Evolutionary conservation across 495 filamentous ascomycete species (phyloP).

Genomic region (Neurospora sp.): DNA sequence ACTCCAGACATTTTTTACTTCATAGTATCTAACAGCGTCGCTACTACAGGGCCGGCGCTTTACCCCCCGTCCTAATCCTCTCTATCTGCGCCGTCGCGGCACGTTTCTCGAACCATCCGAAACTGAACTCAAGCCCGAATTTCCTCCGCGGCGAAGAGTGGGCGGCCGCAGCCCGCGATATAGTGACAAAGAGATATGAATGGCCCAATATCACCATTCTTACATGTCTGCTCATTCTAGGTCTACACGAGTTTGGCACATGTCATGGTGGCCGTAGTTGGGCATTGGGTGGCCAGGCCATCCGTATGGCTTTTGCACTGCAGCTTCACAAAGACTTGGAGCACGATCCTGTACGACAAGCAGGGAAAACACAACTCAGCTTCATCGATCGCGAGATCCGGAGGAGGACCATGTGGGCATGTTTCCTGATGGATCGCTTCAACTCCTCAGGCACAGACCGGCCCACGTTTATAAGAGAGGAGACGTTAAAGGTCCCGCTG

Average conservation of each 20-base stretch:
- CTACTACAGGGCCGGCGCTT: conserved; percentile 35
- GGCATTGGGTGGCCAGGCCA: conserved; percentile 89
- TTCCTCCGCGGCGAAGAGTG: conserved; percentile 89
- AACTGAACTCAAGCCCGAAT: conserved; percentile 68
- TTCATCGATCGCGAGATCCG: conserved; percentile 90
- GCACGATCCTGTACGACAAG: conserved; percentile 62
- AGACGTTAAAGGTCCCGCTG: conserved; percentile 78
- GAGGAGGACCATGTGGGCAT: conserved; percentile 93
- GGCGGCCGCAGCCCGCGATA: conserved; percentile 75
- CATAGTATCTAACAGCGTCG: conserved; percentile 14
- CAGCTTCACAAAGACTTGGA: conserved; percentile 93
- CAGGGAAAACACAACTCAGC: conserved; percentile 62
- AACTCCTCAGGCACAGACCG: conserved; percentile 93
- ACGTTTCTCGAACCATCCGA: conserved; percentile 91
- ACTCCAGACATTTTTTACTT: neutral
- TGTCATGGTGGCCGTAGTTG: conserved; percentile 94
- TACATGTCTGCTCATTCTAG: conserved; percentile 77
- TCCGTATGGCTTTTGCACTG: conserved; percentile 92
- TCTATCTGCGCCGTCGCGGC: conserved; percentile 89
- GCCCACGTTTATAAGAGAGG: conserved; percentile 84
- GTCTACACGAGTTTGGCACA: conserved; percentile 91
- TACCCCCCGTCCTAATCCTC: conserved; percentile 79
- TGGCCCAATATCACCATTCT: conserved; percentile 93
- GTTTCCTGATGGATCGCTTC: conserved; percentile 94
- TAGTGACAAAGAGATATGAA: conserved; percentile 77